Base-by-base conservation (phyloP, 345 rosid genomes). In the Cardamine chenopodiifolia region DNA sequence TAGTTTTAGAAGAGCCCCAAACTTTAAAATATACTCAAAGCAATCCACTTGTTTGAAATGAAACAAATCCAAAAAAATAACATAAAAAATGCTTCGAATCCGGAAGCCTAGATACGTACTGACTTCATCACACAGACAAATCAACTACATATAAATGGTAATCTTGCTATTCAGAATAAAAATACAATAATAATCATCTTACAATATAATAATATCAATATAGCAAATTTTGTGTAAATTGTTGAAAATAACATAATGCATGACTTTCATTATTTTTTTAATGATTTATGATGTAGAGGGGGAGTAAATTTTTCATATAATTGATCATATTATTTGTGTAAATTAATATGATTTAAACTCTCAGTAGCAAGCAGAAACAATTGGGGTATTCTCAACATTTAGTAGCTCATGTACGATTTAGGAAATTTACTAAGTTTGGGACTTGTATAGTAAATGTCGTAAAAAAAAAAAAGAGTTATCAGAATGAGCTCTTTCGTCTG, bases 401-500 rank as follows among this genome's bases (percentile, higher is more conserved):
- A 18, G 52, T 28, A 66, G 32, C 9, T 57, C 0, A 19, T 47
- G 67, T 58, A 37, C 54, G 25, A 74, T 48, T 74, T 48, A 66
- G 61, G 39, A 66, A 47, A 15, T 8, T 25, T 25, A 66, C 34
- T 6, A 66, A 74, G 44, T 48, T 26, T 26, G 22, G 71, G 78
- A 62, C 22, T 34, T 45, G 28, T 11, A 31, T 9, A 7, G 58
- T 55, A 73, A 65, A 35, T 47, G 14, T 64, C 13, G 58, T 12
- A 31, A 29, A 2, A 29, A 29, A 31, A 22, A 65, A 73, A 48
- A 47, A 66, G 72, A 66, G 73, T 66, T 66, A 74, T 74, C 72
- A 74, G 75, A 62, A 70, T 70, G 71, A 61, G 70, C 57, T 62
- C 70, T 70, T 54, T 70, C 60, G 75, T 76, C 75, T 76, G 74